phyloP scores from a whole-genome alignment of 306 rosid genomes.

The Albizia julibrissin region DNA sequence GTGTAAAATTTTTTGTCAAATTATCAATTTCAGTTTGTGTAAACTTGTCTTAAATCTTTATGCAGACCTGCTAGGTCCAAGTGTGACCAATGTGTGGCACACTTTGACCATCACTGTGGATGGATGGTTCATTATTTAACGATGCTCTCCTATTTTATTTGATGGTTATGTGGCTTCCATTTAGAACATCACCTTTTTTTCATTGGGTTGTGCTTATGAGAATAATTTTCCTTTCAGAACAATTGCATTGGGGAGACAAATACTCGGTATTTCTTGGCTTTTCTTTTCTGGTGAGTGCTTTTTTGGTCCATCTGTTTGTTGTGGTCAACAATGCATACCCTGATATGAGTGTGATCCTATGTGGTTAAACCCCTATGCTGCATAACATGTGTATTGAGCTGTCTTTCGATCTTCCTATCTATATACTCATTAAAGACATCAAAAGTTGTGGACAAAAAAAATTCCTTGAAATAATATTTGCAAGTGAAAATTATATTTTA shows the following conservation, averaged over 20 bases:
- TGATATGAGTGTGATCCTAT: background rate
- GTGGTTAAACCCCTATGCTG: background rate
- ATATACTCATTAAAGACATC: background rate
- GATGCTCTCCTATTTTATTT: conserved; percentile 3
- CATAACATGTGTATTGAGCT: background rate
- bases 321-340: background rate
- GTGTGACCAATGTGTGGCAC: conserved; percentile 89
- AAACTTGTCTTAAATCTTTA: conserved; percentile 14
- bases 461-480: background rate
- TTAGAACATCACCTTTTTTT: conserved; percentile 11
- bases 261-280: conserved; percentile 78
- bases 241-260: conserved; percentile 97
- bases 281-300: conserved; percentile 89
- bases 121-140: conserved; percentile 73
- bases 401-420: background rate
- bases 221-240: conserved; percentile 62
- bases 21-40: conserved; percentile 9
- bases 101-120: conserved; percentile 98
- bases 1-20: conserved; percentile 6
- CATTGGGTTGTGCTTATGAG: conserved; percentile 26
- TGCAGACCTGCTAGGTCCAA: conserved; percentile 98
- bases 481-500: background rate
- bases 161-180: conserved; percentile 18
- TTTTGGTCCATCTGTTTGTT: conserved; percentile 33
- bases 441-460: background rate